phyloP scores from a whole-genome alignment of 2,329 filamentous ascomycete genomes.

The Epichloe scottii region DNA sequence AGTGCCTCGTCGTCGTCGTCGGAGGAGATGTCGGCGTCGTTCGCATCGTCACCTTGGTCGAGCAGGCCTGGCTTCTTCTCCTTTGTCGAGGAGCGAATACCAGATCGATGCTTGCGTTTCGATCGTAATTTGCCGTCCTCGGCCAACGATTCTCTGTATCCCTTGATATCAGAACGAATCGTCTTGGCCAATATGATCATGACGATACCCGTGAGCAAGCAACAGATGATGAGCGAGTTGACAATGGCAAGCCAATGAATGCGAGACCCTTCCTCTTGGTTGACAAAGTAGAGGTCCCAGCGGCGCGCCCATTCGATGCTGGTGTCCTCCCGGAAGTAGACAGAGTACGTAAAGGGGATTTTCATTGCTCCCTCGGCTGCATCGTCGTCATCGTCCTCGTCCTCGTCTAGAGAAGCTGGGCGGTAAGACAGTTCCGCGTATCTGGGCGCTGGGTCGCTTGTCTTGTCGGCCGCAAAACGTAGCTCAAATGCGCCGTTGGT shows the following conservation, averaged over 20 bases:
- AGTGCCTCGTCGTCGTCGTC: conserved; percentile 47
- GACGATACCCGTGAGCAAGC: conserved; percentile 64
- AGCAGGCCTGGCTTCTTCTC: conserved; percentile 52
- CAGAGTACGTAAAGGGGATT: conserved; percentile 78
- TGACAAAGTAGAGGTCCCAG: conserved; percentile 85
- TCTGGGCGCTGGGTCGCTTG: conserved; percentile 30
- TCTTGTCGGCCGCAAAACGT: conserved; percentile 50
- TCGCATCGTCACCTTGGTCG: conserved; percentile 42
- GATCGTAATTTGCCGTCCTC: conserved; percentile 53
- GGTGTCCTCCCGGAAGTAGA: conserved; percentile 78
- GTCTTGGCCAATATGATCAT: conserved; percentile 72
- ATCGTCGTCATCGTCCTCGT: conserved; percentile 38
- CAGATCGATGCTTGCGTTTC: conserved; percentile 34
- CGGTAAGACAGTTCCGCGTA: conserved; percentile 49
- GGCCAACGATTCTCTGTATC: conserved; percentile 49
- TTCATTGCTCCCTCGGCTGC: conserved; percentile 56
- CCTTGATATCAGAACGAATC: conserved; percentile 66
- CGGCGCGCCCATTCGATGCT: conserved; percentile 70
- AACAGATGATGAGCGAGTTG: conserved; percentile 76
- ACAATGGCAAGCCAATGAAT: conserved; percentile 84
- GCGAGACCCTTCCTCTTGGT: conserved; percentile 67
- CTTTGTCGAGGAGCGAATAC: conserved; percentile 9
- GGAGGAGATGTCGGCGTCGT: conserved; percentile 39
- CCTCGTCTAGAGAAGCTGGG: conserved; percentile 28
- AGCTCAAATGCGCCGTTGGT: conserved; percentile 56